Evolutionary conservation across 2,329 filamentous ascomycete genomes (phyloP).

Genomic region (Laburnicola sp.): DNA sequence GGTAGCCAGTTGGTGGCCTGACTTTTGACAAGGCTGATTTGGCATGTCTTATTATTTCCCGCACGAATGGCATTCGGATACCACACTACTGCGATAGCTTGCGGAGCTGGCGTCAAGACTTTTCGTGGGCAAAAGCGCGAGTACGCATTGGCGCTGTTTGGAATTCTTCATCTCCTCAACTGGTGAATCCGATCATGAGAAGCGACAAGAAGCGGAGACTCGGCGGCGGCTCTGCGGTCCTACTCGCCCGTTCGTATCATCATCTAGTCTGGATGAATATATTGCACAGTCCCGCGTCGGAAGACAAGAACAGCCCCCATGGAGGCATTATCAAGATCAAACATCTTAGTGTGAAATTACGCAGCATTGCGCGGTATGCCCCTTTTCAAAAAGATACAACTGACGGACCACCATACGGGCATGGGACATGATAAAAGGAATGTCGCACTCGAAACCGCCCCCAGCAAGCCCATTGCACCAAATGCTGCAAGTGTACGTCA

Average conservation of each 20-base stretch:
- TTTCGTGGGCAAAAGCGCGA: not conserved
- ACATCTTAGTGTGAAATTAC: no score
- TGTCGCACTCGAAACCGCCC: slow-evolving; percentile 1
- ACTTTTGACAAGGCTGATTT: slow-evolving; percentile 41
- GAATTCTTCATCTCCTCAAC: not conserved
- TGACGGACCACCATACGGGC: not conserved
- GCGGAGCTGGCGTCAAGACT: slow-evolving; percentile 2
- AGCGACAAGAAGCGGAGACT: not conserved
- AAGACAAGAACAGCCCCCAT: not conserved
- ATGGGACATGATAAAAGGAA: not conserved
- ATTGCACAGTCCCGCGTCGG: slow-evolving; percentile 5
- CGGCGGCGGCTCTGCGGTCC: slow-evolving; percentile 7
- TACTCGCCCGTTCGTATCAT: not conserved
- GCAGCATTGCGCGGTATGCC: no score
- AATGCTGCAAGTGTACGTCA: slow-evolving; percentile 1
- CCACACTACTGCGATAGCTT: slow-evolving; percentile 1
- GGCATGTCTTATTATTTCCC: slow-evolving; percentile 8
- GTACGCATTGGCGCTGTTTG: slow-evolving; percentile 2
- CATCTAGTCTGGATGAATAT: slow-evolving; percentile 11
- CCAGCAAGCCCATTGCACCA: slow-evolving; percentile 1
- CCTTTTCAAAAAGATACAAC: no score
- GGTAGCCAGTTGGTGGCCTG: slow-evolving; percentile 41
- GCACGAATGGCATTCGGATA: slow-evolving; percentile 9
- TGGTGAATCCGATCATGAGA: not conserved
- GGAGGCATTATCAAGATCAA: no score